Evolutionary conservation across 1,139 yeast genomes (phyloP), one percentile per base, ranked within the genome.

Genomic region (Kurtzmaniella quercitrusa): DNA sequence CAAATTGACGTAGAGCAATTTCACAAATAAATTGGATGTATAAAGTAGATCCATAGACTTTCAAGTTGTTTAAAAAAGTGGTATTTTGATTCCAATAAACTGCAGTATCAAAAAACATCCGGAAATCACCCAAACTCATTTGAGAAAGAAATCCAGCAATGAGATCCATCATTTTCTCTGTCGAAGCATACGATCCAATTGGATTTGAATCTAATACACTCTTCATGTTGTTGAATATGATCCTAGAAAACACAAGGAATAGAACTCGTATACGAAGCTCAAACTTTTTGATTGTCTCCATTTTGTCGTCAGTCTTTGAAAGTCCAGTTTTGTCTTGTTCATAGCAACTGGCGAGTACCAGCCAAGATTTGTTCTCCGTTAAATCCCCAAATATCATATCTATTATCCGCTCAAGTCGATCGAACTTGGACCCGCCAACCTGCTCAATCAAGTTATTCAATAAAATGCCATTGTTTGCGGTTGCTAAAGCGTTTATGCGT

Each of bases 391-490:
- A 62, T 0, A 57, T 50, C 40, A 46, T 56, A 36, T 65, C 70
- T 3, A 60, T 59, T 9, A 62, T 51, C n/a, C 69, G 48, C 43
- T 70, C 75, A 46, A 57, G 63, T 68, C 70, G 62, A 44, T 62
- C 51, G 9, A 40, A 18, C 15, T 25, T 34, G 18, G 37, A 31
- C 7, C 40, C 33, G n/a, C 39, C 14, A 12, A 44, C 11, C 19
- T 29, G 41, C 18, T 19, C 16, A 11, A 44, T 23, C 12, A 40
- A 17, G 19, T 42, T 23, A 15, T 29, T 15, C 14, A 43, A 19
- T n/a, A 42, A 29, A 2, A 33, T 15, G 11, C 36, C 42, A 7
- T 31, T 36, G 3, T 39, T 14, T 11, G 17, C 18, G 9, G 38
- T 39, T 33, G 38, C 29, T 16, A 7, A 25, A 23, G 23, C 34